These are phyloP conservation scores for Lithospermum erythrorhizon DNA, from an alignment of 257 asterid genomes.

Conservation along the genomic window DNA sequence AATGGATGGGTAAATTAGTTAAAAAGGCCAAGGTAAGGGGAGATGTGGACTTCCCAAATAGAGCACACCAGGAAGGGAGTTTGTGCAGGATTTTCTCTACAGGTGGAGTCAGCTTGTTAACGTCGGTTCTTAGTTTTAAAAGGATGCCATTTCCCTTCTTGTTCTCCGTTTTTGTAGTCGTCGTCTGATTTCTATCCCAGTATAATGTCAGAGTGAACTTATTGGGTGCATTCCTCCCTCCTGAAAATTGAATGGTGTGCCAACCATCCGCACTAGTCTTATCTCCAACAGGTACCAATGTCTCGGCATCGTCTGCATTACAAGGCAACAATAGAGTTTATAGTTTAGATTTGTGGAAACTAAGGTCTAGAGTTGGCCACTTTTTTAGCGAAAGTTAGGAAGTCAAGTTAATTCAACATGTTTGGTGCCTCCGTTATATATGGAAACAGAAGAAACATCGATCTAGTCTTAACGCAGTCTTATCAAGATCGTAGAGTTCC, in stretches of 20 bases:
- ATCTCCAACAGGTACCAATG: conserved; percentile 44
- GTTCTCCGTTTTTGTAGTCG: conserved; percentile 2
- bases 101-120: conserved; percentile 50
- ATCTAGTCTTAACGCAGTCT: too few species aligned
- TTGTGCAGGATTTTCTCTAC: conserved; percentile 31
- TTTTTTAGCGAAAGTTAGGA: not conserved
- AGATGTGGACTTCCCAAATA: conserved; percentile 75
- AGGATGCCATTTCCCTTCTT: conserved; percentile 20
- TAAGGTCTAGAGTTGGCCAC: not conserved
- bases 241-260: conserved; percentile 78
- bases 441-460: too few species aligned
- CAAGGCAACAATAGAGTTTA: not conserved
- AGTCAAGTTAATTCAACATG: not conserved
- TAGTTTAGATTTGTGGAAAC: not conserved
- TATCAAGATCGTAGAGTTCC: not conserved
- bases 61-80: conserved; percentile 85
- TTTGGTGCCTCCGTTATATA: too few species aligned
- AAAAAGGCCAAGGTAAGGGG: conserved; percentile 69
- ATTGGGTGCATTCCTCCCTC: conserved; percentile 69
- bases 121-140: conserved; percentile 66
- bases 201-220: conserved; percentile 48
- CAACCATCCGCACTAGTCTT: conserved; percentile 60
- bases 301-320: conserved; percentile 39
- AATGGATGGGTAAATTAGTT: conserved; percentile 33
- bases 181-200: conserved; percentile 31